A percentile compares a stretch with the other conserved stretches of the same genome.
Evolutionary conservation across 2,329 filamentous ascomycete species (phyloP).

Genomic region (Mariannaea elegans): DNA sequence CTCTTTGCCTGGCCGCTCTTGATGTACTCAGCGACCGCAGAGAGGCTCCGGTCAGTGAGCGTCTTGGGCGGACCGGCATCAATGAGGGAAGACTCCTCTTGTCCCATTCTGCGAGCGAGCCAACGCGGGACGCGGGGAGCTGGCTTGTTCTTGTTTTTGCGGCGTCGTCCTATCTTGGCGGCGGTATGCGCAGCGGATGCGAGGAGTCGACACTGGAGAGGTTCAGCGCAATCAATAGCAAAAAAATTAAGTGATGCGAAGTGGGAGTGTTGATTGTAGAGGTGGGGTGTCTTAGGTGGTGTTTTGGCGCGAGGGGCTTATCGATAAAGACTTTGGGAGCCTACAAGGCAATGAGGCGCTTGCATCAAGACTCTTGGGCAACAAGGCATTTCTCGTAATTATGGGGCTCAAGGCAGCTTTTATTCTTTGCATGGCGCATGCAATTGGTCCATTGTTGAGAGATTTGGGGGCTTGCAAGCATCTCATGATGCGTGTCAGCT

Average conservation of each 20-base stretch:
- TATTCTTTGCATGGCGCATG: background rate
- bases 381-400: background rate
- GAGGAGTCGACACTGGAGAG: conserved; percentile 14
- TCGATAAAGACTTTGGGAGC: background rate
- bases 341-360: background rate
- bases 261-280: conserved; percentile 4
- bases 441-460: background rate
- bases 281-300: background rate
- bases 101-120: conserved; percentile 75
- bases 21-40: conserved; percentile 83
- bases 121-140: conserved; percentile 45
- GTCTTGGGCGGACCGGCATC: conserved; percentile 71
- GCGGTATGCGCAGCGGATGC: conserved; percentile 9
- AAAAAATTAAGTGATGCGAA: conserved; percentile 14
- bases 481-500: background rate
- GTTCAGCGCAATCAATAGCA: background rate
- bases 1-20: conserved; percentile 70
- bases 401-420: background rate
- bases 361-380: background rate
- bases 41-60: conserved; percentile 73
- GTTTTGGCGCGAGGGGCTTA: background rate
- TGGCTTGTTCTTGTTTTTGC: conserved; percentile 47
- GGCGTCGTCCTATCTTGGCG: conserved; percentile 52
- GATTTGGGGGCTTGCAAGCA: background rate
- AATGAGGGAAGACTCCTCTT: conserved; percentile 78